These are phyloP conservation scores for Yamadazyma triangularis DNA, from an alignment of 1,139 yeast species.

Conservation along the genomic window DNA sequence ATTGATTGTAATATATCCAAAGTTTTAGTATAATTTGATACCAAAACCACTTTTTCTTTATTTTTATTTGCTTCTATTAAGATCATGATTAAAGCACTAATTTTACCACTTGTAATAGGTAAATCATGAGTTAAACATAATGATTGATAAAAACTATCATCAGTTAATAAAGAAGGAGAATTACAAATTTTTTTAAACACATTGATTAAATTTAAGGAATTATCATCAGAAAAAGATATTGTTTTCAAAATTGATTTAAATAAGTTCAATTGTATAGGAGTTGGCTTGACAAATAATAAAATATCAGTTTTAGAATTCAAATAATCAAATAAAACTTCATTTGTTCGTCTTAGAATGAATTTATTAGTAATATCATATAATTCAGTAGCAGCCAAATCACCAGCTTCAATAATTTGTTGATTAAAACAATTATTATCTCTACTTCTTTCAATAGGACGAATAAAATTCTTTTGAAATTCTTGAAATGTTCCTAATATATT, in stretches of 20 bases:
- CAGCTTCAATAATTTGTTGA: constrained; percentile 45
- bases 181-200: constrained; percentile 79
- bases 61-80: constrained; percentile 39
- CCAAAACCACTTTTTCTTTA: constrained; percentile 75
- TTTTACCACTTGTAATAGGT: constrained; percentile 48
- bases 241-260: constrained; percentile 44
- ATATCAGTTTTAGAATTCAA: constrained; percentile 76
- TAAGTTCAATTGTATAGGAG: constrained; percentile 51
- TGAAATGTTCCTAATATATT: constrained; percentile 66
- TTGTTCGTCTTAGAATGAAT: constrained; percentile 76
- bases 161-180: constrained; percentile 60
- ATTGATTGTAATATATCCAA: constrained; percentile 68
- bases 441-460: constrained; percentile 68
- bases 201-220: constrained; percentile 67
- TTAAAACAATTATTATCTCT: constrained; percentile 69
- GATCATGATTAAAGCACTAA: constrained; percentile 51
- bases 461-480: constrained; percentile 61
- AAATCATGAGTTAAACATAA: constrained; percentile 14
- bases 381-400: constrained; percentile 58
- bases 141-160: constrained; percentile 32
- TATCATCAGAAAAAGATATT: constrained; percentile 10
- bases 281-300: constrained; percentile 77
- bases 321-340: constrained; percentile 55
- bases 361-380: constrained; percentile 58
- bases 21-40: constrained; percentile 88